Evolutionary conservation across 495 filamentous ascomycete genomes (phyloP).

Genomic region (Penicillium bovifimosum): DNA sequence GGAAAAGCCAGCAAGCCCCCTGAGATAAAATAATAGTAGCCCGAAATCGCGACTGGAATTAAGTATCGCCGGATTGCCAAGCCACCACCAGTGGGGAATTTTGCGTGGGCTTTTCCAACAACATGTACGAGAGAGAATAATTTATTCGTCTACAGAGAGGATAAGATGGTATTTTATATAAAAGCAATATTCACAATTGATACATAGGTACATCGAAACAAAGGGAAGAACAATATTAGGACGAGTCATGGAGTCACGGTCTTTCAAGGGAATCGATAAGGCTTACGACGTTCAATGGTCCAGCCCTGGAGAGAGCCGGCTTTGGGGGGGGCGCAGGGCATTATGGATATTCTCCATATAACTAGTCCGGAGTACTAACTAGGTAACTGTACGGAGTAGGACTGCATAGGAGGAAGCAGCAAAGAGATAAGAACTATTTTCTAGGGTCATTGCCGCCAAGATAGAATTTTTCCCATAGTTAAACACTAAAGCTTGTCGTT

Average conservation of each 20-base stretch:
- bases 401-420: too few species aligned
- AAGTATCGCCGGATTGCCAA: constrained; percentile 31
- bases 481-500: background rate
- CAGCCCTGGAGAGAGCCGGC: too few species aligned
- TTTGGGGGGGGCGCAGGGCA: too few species aligned
- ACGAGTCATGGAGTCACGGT: background rate
- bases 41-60: constrained; percentile 26
- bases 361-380: too few species aligned
- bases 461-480: too few species aligned
- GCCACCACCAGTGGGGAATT: constrained; percentile 14
- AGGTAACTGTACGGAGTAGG: too few species aligned
- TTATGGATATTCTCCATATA: too few species aligned
- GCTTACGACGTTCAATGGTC: too few species aligned
- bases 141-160: background rate
- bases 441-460: too few species aligned
- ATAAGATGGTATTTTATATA: background rate
- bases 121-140: background rate
- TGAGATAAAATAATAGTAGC: constrained; percentile 30
- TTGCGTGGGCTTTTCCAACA: background rate
- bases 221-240: background rate
- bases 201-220: background rate
- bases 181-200: background rate
- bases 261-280: background rate
- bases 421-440: too few species aligned
- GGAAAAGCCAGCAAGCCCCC: constrained; percentile 19